Conservation (phyloP, 768 basidiomycete genomes). For the Boletus subparvulus region DNA sequence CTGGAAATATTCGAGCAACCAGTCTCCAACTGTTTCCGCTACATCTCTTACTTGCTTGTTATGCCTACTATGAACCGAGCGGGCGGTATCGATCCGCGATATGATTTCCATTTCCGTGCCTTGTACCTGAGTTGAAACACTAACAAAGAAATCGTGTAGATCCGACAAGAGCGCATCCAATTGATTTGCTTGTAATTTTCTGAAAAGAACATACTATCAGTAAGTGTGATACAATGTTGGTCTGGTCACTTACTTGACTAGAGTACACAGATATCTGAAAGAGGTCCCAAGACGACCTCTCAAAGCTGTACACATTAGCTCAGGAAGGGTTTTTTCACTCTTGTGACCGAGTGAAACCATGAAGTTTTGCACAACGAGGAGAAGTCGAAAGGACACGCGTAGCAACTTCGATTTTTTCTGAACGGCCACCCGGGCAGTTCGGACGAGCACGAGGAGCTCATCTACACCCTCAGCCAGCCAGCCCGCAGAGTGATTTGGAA, state of each 20-base stretch:
- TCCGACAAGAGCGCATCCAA: conserved; percentile 40
- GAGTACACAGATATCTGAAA: conserved; percentile 45
- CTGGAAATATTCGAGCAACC: conserved; percentile 54
- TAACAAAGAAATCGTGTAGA: conserved; percentile 40
- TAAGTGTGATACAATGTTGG: not conserved
- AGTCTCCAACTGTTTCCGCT: conserved; percentile 40
- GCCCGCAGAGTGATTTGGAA: conserved; percentile 15
- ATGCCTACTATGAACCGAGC: conserved; percentile 20
- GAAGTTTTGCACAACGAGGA: conserved; percentile 44
- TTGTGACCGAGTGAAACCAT: conserved; percentile 46
- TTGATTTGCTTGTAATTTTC: conserved; percentile 41
- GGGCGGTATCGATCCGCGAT: conserved; percentile 24
- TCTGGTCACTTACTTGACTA: conserved; percentile 43
- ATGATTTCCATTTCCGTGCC: conserved; percentile 35
- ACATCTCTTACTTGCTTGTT: conserved; percentile 13
- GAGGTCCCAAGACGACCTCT: conserved; percentile 44
- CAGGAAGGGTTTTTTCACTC: conserved; percentile 32
- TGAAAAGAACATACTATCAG: conserved; percentile 24
- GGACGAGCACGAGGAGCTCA: conserved; percentile 35
- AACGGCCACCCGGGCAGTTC: conserved; percentile 40
- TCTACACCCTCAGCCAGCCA: conserved; percentile 31
- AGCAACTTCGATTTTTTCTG: conserved; percentile 32
- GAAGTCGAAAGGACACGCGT: conserved; percentile 49
- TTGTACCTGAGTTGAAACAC: conserved; percentile 33
- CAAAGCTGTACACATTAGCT: conserved; percentile 47